Percentiles rank a stretch among this genome's conserved stretches.
Conservation (phyloP, 208 protist genomes). For the Leishmania turanica region DNA sequence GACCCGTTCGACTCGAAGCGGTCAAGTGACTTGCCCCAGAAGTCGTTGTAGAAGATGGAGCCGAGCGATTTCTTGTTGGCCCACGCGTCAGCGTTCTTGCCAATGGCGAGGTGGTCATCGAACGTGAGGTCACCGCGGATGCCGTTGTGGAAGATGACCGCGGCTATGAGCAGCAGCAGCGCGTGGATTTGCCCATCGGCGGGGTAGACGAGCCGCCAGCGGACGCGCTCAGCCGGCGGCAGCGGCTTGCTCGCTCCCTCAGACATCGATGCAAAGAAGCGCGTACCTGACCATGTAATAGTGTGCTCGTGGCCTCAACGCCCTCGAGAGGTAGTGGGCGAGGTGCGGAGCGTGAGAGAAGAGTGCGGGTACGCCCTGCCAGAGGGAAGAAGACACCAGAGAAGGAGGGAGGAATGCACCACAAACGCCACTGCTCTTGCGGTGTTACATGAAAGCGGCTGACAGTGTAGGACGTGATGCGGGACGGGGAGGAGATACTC, state of each 20-base stretch:
- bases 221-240: neutral
- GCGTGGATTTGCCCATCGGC: conserved; percentile 14
- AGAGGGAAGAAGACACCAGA: neutral
- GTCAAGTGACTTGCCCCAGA: conserved; percentile 61
- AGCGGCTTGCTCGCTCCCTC: neutral
- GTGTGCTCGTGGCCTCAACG: neutral
- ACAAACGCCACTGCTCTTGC: neutral
- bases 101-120: conserved; percentile 76
- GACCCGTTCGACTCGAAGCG: conserved; percentile 51
- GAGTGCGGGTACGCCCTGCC: neutral
- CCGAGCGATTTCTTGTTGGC: conserved; percentile 29
- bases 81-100: conserved; percentile 38
- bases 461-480: neutral
- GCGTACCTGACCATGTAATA: neutral
- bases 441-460: neutral
- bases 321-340: neutral
- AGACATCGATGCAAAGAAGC: neutral
- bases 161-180: conserved; percentile 26
- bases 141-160: conserved; percentile 40
- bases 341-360: neutral
- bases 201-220: conserved; percentile 11
- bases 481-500: neutral
- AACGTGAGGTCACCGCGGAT: conserved; percentile 48
- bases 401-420: neutral
- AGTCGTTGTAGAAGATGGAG: conserved; percentile 60